These are phyloP conservation scores for Babesia caballi DNA, from an alignment of 169 alveolate genomes.

Conservation along the genomic window DNA sequence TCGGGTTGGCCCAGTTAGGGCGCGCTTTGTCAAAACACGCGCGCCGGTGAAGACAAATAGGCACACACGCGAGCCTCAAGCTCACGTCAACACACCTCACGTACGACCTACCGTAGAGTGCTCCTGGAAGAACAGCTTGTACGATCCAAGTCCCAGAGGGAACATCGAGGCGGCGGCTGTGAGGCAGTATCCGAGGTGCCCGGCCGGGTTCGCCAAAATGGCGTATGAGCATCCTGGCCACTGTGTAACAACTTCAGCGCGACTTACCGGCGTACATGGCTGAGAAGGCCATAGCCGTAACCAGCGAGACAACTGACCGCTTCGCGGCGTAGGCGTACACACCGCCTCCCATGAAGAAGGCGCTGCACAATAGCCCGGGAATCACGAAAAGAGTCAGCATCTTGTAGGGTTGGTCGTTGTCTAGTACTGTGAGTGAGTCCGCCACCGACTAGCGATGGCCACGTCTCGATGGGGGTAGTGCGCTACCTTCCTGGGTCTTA, in stretches of 20 bases:
- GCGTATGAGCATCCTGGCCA: slow-evolving; percentile 1
- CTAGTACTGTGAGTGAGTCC: too few species aligned
- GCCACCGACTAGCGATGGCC: too few species aligned
- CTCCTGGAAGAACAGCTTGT: neutral
- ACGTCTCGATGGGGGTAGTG: too few species aligned
- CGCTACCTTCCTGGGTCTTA: too few species aligned
- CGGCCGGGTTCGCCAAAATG: neutral
- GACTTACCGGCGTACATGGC: slow-evolving; percentile 7
- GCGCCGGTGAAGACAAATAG: neutral
- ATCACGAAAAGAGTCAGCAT: slow-evolving; percentile 1
- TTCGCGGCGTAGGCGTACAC: slow-evolving; percentile 9
- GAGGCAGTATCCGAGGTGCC: slow-evolving; percentile 7
- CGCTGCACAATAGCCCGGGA: slow-evolving; percentile 18
- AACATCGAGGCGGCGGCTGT: slow-evolving; percentile 5
- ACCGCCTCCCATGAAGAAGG: slow-evolving; percentile 37
- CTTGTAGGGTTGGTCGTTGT: too few species aligned
- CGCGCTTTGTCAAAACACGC: neutral
- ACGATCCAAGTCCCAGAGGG: slow-evolving; percentile 10
- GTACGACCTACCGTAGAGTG: neutral
- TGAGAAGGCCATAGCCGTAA: slow-evolving; percentile 1
- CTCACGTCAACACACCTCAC: neutral
- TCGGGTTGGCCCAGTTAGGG: neutral
- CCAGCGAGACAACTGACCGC: slow-evolving; percentile 9
- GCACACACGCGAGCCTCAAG: too few species aligned
- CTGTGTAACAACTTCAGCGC: neutral